These are phyloP conservation scores for Lyophyllum semitale DNA, from an alignment of 768 basidiomycete species.

Conservation along the genomic window DNA sequence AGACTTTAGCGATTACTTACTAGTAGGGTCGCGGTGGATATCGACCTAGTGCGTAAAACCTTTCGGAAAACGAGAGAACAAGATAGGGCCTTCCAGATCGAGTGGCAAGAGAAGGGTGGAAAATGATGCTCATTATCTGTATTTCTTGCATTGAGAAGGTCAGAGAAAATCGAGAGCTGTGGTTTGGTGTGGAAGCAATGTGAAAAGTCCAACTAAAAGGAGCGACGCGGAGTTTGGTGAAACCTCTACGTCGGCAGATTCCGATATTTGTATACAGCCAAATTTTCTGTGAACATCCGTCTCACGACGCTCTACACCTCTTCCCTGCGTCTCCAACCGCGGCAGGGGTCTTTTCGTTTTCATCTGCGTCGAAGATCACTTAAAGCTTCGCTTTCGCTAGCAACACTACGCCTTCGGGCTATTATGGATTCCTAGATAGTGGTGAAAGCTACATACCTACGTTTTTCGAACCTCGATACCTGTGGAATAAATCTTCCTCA, in stretches of 20 bases:
- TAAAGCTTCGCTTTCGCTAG: constrained; percentile 73
- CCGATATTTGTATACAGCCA: constrained; percentile 3
- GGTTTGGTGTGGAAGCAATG: too few species aligned
- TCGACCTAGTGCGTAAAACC: too few species aligned
- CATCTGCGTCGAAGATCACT: constrained; percentile 47
- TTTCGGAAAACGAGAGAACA: too few species aligned
- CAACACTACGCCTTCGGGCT: constrained; percentile 61
- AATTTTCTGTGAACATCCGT: neutral
- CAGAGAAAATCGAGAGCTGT: too few species aligned
- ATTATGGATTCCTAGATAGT: constrained; percentile 82
- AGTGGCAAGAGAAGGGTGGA: too few species aligned
- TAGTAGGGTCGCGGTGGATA: too few species aligned
- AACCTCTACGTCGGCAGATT: constrained; percentile 7
- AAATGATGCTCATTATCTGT: too few species aligned
- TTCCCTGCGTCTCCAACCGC: constrained; percentile 25
- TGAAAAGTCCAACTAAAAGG: too few species aligned
- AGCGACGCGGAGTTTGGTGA: neutral
- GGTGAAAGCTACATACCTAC: constrained; percentile 56
- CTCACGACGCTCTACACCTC: constrained; percentile 23
- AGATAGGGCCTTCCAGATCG: too few species aligned
- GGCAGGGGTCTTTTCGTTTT: constrained; percentile 32
- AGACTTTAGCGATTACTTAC: too few species aligned
- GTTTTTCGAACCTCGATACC: neutral
- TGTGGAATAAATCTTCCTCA: neutral
- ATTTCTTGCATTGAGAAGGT: too few species aligned